phyloP scores from a whole-genome alignment of 106 monocot genomes.

The Ottelia alismoides region DNA sequence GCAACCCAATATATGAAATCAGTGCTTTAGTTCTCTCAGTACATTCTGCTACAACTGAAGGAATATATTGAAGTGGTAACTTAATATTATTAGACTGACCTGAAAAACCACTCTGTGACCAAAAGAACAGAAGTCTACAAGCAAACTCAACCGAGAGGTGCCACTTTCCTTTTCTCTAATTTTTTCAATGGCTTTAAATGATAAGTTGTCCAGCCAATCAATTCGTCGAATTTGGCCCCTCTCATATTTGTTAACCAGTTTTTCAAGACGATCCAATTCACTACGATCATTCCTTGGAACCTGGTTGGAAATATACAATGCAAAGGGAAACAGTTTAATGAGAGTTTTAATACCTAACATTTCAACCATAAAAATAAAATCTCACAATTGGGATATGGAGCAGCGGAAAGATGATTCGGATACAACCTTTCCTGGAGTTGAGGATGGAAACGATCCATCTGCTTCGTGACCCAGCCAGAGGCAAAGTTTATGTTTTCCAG shows the following conservation, averaged over 20 bases:
- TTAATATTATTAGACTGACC: too few species aligned
- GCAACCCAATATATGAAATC: too few species aligned
- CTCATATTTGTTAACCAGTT: constrained; percentile 88
- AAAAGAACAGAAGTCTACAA: constrained; percentile 83
- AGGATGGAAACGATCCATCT: constrained; percentile 83
- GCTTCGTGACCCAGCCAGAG: constrained; percentile 70
- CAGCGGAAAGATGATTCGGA: too few species aligned
- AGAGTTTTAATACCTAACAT: too few species aligned
- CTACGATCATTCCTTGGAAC: constrained; percentile 73
- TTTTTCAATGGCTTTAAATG: constrained; percentile 73
- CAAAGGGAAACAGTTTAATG: too few species aligned
- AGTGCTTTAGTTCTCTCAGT: too few species aligned
- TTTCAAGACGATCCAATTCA: constrained; percentile 84
- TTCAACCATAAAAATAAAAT: too few species aligned
- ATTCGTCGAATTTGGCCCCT: constrained; percentile 80
- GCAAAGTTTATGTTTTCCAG: constrained; percentile 83
- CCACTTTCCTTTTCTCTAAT: constrained; percentile 65
- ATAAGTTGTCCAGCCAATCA: constrained; percentile 86
- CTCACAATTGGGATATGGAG: too few species aligned
- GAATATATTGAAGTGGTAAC: too few species aligned
- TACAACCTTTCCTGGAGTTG: constrained; percentile 88
- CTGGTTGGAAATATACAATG: too few species aligned
- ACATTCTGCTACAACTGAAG: too few species aligned
- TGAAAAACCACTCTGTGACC: constrained; percentile 94
- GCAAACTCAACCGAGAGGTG: constrained; percentile 62